A percentile compares a stretch with the other conserved stretches of the same genome.
These are phyloP conservation scores for Tricholoma saponaceum DNA, from an alignment of 768 basidiomycete species.

Conservation along the genomic window DNA sequence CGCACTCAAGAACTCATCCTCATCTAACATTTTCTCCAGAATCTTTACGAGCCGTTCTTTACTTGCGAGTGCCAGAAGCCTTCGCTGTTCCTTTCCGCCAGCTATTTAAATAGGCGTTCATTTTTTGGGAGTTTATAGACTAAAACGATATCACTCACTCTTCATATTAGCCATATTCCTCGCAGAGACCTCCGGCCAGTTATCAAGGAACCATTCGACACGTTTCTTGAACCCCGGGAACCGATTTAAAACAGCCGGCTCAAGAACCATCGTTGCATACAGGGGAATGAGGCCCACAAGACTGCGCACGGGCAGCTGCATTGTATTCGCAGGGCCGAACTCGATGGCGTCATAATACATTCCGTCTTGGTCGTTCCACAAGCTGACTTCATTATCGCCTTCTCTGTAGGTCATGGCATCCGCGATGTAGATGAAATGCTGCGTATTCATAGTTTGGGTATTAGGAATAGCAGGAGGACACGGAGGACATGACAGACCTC, in stretches of 20 bases:
- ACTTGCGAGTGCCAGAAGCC: constrained; percentile 83
- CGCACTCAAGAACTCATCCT: constrained; percentile 94
- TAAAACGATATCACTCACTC: constrained; percentile 36
- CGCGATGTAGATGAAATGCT: constrained; percentile 98
- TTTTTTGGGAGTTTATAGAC: not conserved
- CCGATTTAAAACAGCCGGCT: constrained; percentile 82
- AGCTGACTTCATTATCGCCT: constrained; percentile 71
- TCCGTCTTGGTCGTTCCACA: constrained; percentile 97
- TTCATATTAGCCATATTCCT: constrained; percentile 98
- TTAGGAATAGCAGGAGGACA: not conserved
- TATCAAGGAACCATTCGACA: constrained; percentile 97
- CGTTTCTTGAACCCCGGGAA: constrained; percentile 99
- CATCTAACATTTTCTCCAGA: constrained; percentile 95
- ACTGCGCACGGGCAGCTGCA: constrained; percentile 91
- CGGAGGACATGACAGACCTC: constrained; percentile 42
- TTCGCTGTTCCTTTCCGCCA: constrained; percentile 78
- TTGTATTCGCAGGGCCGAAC: constrained; percentile 74
- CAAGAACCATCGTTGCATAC: constrained; percentile 91
- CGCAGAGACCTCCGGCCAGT: constrained; percentile 80
- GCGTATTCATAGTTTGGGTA: constrained; percentile 8
- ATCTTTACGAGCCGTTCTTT: constrained; percentile 89
- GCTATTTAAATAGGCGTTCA: constrained; percentile 22
- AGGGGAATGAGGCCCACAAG: constrained; percentile 98
- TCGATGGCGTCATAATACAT: constrained; percentile 99
- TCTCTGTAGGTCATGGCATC: constrained; percentile 95